Conservation (phyloP, 306 rosid genomes). For the Trifolium fragiferum region DNA sequence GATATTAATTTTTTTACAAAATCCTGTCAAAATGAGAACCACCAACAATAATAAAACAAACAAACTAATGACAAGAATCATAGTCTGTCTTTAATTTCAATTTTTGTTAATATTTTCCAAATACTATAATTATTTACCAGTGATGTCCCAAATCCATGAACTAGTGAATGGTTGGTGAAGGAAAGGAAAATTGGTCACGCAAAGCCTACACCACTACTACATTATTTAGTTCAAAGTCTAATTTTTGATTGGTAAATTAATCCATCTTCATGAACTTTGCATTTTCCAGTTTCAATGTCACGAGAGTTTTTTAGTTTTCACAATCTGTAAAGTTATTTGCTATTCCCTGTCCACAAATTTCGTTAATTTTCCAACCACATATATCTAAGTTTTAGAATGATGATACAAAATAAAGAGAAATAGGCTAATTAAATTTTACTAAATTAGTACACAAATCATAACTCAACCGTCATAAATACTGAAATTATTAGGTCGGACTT, state of each 20-base stretch:
- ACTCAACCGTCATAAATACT: too few species aligned
- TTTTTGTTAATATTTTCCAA: neutral
- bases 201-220: neutral
- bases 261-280: conserved; percentile 8
- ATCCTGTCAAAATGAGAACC: too few species aligned
- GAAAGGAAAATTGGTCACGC: conserved; percentile 26
- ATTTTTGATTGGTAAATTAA: neutral
- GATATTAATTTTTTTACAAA: too few species aligned
- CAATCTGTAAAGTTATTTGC: neutral
- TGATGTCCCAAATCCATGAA: conserved; percentile 16
- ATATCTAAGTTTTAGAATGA: neutral
- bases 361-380: neutral
- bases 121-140: neutral
- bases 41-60: too few species aligned
- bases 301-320: conserved; percentile 8
- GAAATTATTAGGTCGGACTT: too few species aligned
- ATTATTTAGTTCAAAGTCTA: neutral
- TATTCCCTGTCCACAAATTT: neutral
- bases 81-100: neutral
- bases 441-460: too few species aligned
- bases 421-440: too few species aligned
- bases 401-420: neutral
- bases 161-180: neutral
- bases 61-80: too few species aligned
- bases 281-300: conserved; percentile 20